Evolutionary conservation across 2,329 filamentous ascomycete species (phyloP).

Genomic region (Aspergillus sp.): DNA sequence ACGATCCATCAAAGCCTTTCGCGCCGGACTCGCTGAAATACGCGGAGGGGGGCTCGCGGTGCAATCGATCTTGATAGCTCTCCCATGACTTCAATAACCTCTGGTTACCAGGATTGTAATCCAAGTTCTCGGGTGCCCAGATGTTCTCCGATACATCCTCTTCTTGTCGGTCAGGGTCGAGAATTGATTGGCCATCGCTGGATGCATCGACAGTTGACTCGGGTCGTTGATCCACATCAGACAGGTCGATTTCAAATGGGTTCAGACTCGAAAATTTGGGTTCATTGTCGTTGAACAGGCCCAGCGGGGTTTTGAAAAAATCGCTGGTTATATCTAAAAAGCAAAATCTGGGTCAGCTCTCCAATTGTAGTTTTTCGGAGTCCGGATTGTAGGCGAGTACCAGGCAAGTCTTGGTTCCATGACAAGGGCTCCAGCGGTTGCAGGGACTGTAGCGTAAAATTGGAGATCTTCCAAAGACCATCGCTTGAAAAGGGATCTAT

Average conservation of each 20-base stretch:
- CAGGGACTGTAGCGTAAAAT: conserved; percentile 37
- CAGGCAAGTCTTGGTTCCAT: conserved; percentile 36
- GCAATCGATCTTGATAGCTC: conserved; percentile 33
- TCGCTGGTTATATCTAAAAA: conserved; percentile 25
- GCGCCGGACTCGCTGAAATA: conserved; percentile 47
- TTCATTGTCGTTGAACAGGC: conserved; percentile 23
- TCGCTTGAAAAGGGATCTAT: conserved; percentile 37
- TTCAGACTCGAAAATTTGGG: conserved; percentile 34
- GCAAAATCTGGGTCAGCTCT: conserved; percentile 1
- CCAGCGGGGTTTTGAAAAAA: conserved; percentile 23
- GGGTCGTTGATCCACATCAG: conserved; percentile 18
- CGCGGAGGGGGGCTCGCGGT: conserved; percentile 34
- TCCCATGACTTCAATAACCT: conserved; percentile 42
- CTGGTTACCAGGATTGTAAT: conserved; percentile 11
- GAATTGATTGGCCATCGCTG: conserved; percentile 21
- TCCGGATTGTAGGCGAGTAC: conserved; percentile 22
- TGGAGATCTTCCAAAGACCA: conserved; percentile 38
- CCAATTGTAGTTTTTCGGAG: background rate
- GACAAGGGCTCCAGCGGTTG: conserved; percentile 36
- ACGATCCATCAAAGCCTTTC: conserved; percentile 39
- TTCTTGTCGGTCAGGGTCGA: conserved; percentile 18
- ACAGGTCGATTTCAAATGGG: conserved; percentile 28
- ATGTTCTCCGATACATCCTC: conserved; percentile 29
- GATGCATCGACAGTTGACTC: conserved; percentile 20
- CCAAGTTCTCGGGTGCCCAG: conserved; percentile 34